Conservation (phyloP, 805 yeast genomes). For the Lipomyces lipofer region DNA sequence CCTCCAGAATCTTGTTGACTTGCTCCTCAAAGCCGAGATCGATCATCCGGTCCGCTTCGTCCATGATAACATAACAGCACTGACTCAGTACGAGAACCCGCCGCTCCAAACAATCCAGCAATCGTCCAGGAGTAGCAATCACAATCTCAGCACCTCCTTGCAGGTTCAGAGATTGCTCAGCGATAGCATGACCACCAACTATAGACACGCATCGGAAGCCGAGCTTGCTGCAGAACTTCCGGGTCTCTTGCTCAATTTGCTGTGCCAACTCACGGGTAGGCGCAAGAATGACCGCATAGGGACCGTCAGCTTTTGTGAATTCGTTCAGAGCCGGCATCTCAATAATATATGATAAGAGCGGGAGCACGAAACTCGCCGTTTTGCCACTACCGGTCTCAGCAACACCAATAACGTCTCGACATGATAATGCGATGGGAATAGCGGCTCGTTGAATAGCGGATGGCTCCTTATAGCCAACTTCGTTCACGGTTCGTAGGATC, state of each 20-base stretch:
- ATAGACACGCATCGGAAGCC: constrained; percentile 54
- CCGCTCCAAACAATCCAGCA: constrained; percentile 75
- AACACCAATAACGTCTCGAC: constrained; percentile 76
- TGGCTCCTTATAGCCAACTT: constrained; percentile 58
- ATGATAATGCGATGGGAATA: constrained; percentile 63
- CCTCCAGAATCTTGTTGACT: constrained; percentile 58
- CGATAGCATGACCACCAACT: constrained; percentile 89
- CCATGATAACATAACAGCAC: constrained; percentile 72
- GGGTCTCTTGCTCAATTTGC: constrained; percentile 72
- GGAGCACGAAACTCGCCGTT: constrained; percentile 79
- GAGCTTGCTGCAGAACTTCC: constrained; percentile 47
- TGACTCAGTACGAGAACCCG: constrained; percentile 60
- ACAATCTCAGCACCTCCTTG: constrained; percentile 70
- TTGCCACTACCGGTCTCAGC: constrained; percentile 98
- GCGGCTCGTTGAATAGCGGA: constrained; percentile 92
- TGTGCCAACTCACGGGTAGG: constrained; percentile 94
- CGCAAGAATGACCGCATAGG: constrained; percentile 73
- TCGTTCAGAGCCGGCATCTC: constrained; percentile 50
- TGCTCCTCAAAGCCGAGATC: constrained; percentile 92
- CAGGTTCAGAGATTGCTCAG: constrained; percentile 62
- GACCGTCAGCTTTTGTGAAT: constrained; percentile 58
- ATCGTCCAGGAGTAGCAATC: constrained; percentile 93
- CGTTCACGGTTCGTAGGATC: constrained; percentile 40
- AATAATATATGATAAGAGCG: constrained; percentile 59
- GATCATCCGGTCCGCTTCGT: constrained; percentile 95